Percentiles rank a stretch among this genome's conserved stretches.
Conservation (phyloP, 345 rosid species). For the Sisymbrium irio region DNA sequence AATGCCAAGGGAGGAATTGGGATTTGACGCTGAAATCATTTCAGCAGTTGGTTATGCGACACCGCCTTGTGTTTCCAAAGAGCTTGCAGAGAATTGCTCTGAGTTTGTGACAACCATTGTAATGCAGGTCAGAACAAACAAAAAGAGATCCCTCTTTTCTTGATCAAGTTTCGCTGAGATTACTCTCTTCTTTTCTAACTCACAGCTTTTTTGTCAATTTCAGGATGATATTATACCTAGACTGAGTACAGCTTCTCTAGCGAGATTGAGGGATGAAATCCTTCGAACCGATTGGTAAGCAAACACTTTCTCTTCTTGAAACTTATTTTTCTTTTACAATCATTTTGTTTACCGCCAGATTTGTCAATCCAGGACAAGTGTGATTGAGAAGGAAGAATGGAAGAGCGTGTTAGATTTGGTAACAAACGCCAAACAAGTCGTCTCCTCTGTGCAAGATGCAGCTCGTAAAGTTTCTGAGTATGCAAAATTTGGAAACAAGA, state of each 20-base stretch:
- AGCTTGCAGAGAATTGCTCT: constrained; percentile 83
- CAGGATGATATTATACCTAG: constrained; percentile 93
- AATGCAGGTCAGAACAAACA: constrained; percentile 71
- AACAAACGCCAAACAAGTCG: constrained; percentile 80
- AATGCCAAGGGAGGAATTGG: constrained; percentile 67
- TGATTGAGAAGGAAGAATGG: constrained; percentile 84
- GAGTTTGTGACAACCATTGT: constrained; percentile 79
- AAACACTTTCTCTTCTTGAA: constrained; percentile 4
- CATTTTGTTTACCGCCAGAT: neutral
- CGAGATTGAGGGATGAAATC: constrained; percentile 81
- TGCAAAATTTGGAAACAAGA: constrained; percentile 59
- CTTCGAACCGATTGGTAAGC: constrained; percentile 85
- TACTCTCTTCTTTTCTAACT: neutral
- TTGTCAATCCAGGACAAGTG: constrained; percentile 62
- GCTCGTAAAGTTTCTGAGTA: constrained; percentile 79
- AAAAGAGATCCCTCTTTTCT: neutral
- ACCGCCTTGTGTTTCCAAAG: constrained; percentile 89
- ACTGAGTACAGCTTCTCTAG: constrained; percentile 68
- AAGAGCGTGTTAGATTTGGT: constrained; percentile 64
- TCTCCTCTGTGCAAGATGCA: constrained; percentile 80
- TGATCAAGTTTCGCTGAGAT: neutral
- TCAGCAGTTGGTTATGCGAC: constrained; percentile 90
- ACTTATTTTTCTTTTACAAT: neutral
- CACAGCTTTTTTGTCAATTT: neutral
- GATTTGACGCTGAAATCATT: constrained; percentile 71